Conservation (phyloP, 139 green algal genomes). For the Parachlorella kessleri region DNA sequence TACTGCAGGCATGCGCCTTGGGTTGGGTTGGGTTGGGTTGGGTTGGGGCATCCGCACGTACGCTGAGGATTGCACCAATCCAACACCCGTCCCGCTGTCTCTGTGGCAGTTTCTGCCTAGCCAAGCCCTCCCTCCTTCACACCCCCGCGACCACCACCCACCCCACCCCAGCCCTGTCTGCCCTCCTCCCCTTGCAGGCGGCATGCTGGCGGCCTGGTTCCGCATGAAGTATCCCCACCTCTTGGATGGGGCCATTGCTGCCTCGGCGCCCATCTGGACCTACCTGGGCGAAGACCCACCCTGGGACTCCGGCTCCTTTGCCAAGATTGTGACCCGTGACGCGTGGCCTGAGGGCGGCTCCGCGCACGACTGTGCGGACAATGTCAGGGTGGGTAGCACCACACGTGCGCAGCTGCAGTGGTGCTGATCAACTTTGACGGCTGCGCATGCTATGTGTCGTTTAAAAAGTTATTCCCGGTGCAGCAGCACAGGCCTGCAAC, state of each 20-base stretch:
- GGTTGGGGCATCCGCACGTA: background rate
- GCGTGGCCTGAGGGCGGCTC: conserved; percentile 37
- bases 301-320: conserved; percentile 48
- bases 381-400: background rate
- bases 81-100: background rate
- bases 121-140: background rate
- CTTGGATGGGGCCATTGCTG: conserved; percentile 84
- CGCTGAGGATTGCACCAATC: background rate
- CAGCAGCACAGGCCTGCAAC: no score
- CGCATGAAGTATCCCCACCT: conserved; percentile 80
- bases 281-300: conserved; percentile 66
- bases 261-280: conserved; percentile 90
- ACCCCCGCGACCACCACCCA: background rate
- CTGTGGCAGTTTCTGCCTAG: no score
- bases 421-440: no score
- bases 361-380: conserved; percentile 29
- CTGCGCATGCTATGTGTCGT: no score
- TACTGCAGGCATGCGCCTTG: background rate
- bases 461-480: no score
- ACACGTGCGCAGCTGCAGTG: no score
- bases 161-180: no score
- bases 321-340: conserved; percentile 55
- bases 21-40: background rate
- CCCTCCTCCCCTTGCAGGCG: conserved; percentile 8
- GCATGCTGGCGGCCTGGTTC: conserved; percentile 78